These are phyloP conservation scores for Fusarium caatingaense DNA, from an alignment of 2,329 filamentous ascomycete species.

Conservation along the genomic window DNA sequence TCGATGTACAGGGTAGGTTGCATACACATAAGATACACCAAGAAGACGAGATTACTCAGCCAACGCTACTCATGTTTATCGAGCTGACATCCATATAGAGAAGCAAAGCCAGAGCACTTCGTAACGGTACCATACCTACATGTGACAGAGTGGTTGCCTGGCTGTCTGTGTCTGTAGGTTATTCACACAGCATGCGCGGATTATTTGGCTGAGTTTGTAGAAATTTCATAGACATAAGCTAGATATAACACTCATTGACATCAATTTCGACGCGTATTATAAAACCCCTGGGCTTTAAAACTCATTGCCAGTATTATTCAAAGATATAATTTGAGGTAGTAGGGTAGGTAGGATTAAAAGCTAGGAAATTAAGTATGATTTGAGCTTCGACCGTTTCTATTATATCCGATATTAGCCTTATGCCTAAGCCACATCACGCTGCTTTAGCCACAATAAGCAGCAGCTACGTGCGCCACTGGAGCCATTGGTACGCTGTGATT, in stretches of 20 bases:
- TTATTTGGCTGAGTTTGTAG: background rate
- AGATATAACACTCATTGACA: background rate
- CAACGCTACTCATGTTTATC: background rate
- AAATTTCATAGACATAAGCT: background rate
- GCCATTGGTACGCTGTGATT: slow-evolving; percentile 17
- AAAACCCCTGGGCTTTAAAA: background rate
- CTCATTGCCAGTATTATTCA: background rate
- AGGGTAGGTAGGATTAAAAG: background rate
- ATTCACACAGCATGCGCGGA: background rate
- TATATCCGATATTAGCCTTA: background rate
- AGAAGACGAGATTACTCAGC: background rate
- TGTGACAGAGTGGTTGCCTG: background rate
- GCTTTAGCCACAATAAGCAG: slow-evolving; percentile 20
- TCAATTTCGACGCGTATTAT: background rate
- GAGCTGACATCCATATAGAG: background rate
- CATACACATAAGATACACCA: background rate
- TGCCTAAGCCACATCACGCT: background rate
- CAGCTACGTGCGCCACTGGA: slow-evolving; percentile 26
- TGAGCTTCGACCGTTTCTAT: slow-evolving; percentile 1
- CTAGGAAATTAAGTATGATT: background rate
- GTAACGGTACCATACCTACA: background rate
- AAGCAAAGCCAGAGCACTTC: background rate
- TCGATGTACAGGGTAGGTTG: background rate
- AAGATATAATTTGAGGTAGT: background rate
- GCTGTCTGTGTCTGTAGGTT: background rate